phyloP scores from a whole-genome alignment of 164 flowering plant genomes.

The Amborella trichopoda region DNA sequence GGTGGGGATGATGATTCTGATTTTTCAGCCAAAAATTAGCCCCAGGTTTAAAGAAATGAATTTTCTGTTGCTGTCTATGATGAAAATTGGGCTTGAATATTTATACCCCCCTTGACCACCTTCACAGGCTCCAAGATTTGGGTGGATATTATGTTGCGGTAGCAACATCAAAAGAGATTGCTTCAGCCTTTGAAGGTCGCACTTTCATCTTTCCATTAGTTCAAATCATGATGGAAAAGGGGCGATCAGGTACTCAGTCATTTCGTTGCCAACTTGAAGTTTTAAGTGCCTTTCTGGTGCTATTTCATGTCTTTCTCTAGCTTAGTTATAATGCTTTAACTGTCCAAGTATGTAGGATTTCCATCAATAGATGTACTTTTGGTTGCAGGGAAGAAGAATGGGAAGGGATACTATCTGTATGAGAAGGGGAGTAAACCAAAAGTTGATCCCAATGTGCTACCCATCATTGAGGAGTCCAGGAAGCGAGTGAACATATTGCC shows the following conservation, averaged over 20 bases:
- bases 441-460: slow-evolving; percentile 65
- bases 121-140: slow-evolving; percentile 85
- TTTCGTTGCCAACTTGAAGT: too few species aligned
- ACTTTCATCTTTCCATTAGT: slow-evolving; percentile 46
- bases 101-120: too few species aligned
- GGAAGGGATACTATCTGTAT: slow-evolving; percentile 81
- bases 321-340: too few species aligned
- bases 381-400: slow-evolving; percentile 74
- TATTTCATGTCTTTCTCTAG: too few species aligned
- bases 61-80: too few species aligned
- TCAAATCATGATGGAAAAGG: slow-evolving; percentile 63
- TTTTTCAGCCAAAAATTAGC: too few species aligned
- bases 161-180: slow-evolving; percentile 45
- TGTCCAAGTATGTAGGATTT: too few species aligned
- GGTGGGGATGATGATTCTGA: too few species aligned
- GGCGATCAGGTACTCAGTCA: slow-evolving; percentile 73
- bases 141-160: slow-evolving; percentile 81
- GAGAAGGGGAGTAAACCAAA: slow-evolving; percentile 87
- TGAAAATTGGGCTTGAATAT: too few species aligned
- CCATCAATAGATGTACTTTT: too few species aligned
- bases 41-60: too few species aligned
- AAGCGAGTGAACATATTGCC: slow-evolving; percentile 60
- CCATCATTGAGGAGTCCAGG: slow-evolving; percentile 69
- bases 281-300: too few species aligned
- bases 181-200: slow-evolving; percentile 53